Percentiles rank a stretch among this genome's conserved stretches.
Evolutionary conservation across 305 asterid genomes (phyloP).

Genomic region (Solanum aculeatissimum): DNA sequence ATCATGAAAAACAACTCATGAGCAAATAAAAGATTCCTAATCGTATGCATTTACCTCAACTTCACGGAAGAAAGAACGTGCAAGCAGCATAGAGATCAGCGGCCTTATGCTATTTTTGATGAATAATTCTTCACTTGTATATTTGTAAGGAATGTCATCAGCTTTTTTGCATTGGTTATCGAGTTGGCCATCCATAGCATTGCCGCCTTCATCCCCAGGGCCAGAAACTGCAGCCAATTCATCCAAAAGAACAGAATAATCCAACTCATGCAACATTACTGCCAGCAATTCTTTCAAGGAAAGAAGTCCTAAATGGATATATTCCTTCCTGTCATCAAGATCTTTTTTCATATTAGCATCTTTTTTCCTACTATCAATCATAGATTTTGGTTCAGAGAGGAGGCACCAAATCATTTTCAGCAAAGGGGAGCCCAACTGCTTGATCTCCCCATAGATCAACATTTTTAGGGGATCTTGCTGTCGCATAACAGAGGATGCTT

Average conservation of each 20-base stretch:
- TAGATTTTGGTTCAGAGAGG: constrained; percentile 21
- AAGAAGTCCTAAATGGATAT: constrained; percentile 40
- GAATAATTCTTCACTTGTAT: constrained; percentile 43
- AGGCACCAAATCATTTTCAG: constrained; percentile 48
- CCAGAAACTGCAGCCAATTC: constrained; percentile 39
- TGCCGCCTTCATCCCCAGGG: constrained; percentile 15
- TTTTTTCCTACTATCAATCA: constrained; percentile 33
- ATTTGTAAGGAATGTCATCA: constrained; percentile 38
- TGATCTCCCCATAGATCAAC: constrained; percentile 58
- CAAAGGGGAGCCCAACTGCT: constrained; percentile 61
- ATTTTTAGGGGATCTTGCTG: constrained; percentile 53
- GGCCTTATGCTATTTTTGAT: constrained; percentile 42
- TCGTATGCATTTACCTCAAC: constrained; percentile 48
- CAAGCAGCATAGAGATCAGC: constrained; percentile 42
- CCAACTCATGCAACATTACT: constrained; percentile 31
- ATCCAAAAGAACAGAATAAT: constrained; percentile 36
- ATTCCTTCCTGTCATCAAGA: constrained; percentile 46
- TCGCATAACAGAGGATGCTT: constrained; percentile 27
- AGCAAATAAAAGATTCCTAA: not conserved
- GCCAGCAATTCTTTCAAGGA: constrained; percentile 61
- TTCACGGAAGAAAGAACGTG: constrained; percentile 47
- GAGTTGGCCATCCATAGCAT: constrained; percentile 6
- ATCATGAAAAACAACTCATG: not conserved
- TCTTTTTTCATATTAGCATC: constrained; percentile 42
- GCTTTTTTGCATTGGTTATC: constrained; percentile 28